phyloP scores from a whole-genome alignment of 1,284 basidiomycete species.

The Ustilago trichophora region DNA sequence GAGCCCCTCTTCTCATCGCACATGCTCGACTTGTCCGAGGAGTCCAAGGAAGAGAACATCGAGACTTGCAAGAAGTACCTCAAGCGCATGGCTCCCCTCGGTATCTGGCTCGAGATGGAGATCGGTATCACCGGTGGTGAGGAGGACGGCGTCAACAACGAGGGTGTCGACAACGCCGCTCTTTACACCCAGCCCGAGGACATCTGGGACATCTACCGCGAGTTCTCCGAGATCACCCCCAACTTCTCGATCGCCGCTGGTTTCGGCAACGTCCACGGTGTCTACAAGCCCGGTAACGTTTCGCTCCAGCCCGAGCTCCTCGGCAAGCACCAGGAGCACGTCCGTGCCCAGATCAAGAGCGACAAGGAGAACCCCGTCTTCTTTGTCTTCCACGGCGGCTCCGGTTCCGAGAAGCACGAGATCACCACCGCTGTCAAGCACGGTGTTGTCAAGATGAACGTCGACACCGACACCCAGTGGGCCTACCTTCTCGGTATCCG shows the following conservation, averaged over 20 bases:
- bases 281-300: conserved; percentile 71
- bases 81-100: conserved; percentile 85
- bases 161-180: conserved; percentile 88
- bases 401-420: conserved; percentile 95
- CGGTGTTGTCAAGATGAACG: conserved; percentile 73
- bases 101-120: conserved; percentile 99
- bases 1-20: conserved; percentile 97
- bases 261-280: conserved; percentile 90
- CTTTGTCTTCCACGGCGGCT: conserved; percentile 99
- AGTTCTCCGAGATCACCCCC: conserved; percentile 83
- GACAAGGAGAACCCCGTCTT: conserved; percentile 74
- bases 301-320: conserved; percentile 90
- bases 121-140: conserved; percentile 99
- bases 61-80: conserved; percentile 93
- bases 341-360: conserved; percentile 77
- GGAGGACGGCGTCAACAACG: conserved; percentile 86
- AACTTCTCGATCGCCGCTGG: conserved; percentile 96
- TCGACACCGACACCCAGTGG: conserved; percentile 80
- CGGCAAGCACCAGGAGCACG: conserved; percentile 86
- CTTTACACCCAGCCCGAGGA: conserved; percentile 99
- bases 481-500: conserved; percentile 87
- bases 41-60: conserved; percentile 97
- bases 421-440: conserved; percentile 89
- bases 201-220: conserved; percentile 83
- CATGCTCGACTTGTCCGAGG: conserved; percentile 99